These are phyloP conservation scores for Eutypella sp. DNA, from an alignment of 2,329 filamentous ascomycete species.

Conservation along the genomic window DNA sequence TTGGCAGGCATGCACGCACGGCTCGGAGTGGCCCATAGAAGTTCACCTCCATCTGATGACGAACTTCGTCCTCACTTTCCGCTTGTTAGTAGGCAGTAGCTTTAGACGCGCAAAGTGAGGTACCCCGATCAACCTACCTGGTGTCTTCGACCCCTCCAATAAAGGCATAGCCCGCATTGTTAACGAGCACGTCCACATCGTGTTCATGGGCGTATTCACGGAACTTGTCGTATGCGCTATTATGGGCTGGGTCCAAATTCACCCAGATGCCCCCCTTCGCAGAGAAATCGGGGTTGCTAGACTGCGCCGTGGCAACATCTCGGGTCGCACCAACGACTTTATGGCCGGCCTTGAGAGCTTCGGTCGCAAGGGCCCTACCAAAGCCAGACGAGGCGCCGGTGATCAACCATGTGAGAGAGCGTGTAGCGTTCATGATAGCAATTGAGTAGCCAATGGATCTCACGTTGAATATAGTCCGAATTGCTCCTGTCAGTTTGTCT, in stretches of 20 bases:
- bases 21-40: conserved; percentile 48
- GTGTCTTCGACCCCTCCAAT: conserved; percentile 24
- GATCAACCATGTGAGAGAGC: conserved; percentile 26
- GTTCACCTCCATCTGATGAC: conserved; percentile 44
- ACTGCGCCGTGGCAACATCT: conserved; percentile 14
- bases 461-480: too few species aligned
- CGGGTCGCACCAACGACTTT: conserved; percentile 38
- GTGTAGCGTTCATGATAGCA: too few species aligned
- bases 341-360: conserved; percentile 33
- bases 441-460: too few species aligned
- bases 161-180: conserved; percentile 24
- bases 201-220: conserved; percentile 10
- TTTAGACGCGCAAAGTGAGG: not conserved
- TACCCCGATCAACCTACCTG: conserved; percentile 9
- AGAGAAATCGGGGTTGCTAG: conserved; percentile 13
- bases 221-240: conserved; percentile 16
- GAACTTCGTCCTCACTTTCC: conserved; percentile 28
- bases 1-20: conserved; percentile 30
- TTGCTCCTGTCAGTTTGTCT: too few species aligned
- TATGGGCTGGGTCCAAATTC: conserved; percentile 19
- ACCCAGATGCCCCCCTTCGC: conserved; percentile 20
- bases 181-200: conserved; percentile 9
- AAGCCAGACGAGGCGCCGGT: conserved; percentile 38
- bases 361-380: conserved; percentile 30
- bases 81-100: not conserved